These are phyloP conservation scores for Saturnispora kantuleensis DNA, from an alignment of 805 yeast species.

Conservation along the genomic window DNA sequence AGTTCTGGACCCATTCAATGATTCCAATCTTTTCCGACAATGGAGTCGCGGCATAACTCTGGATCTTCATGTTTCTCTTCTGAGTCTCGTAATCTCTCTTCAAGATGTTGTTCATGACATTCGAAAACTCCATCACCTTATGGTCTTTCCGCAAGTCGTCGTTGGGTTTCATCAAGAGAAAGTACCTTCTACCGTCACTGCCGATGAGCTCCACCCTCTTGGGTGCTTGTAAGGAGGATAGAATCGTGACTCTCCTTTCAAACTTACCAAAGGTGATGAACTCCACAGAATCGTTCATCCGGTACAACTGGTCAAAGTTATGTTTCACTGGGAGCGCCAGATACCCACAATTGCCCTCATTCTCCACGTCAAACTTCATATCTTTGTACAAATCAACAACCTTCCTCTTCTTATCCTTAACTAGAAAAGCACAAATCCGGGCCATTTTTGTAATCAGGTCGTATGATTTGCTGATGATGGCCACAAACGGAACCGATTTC, in stretches of 20 bases:
- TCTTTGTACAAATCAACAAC: slow-evolving; percentile 28
- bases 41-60: slow-evolving; percentile 83
- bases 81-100: slow-evolving; percentile 60
- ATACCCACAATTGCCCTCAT: slow-evolving; percentile 22
- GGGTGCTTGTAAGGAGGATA: slow-evolving; percentile 82
- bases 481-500: slow-evolving; percentile 28
- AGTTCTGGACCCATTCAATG: slow-evolving; percentile 80
- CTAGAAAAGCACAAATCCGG: not conserved
- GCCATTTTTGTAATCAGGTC: slow-evolving; percentile 3
- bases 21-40: slow-evolving; percentile 80
- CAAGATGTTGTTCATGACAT: slow-evolving; percentile 70
- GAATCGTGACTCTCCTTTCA: slow-evolving; percentile 58
- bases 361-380: slow-evolving; percentile 28
- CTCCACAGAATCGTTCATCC: slow-evolving; percentile 12
- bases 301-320: slow-evolving; percentile 62
- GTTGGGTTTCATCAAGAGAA: slow-evolving; percentile 69
- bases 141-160: slow-evolving; percentile 96
- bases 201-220: slow-evolving; percentile 68
- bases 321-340: slow-evolving; percentile 68
- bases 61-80: slow-evolving; percentile 58
- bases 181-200: slow-evolving; percentile 63
- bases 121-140: slow-evolving; percentile 83
- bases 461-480: slow-evolving; percentile 23
- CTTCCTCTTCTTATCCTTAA: not conserved
- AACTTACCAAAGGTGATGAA: slow-evolving; percentile 50